phyloP scores from a whole-genome alignment of 2,329 filamentous ascomycete genomes.

The Aspergillus carbonarius region DNA sequence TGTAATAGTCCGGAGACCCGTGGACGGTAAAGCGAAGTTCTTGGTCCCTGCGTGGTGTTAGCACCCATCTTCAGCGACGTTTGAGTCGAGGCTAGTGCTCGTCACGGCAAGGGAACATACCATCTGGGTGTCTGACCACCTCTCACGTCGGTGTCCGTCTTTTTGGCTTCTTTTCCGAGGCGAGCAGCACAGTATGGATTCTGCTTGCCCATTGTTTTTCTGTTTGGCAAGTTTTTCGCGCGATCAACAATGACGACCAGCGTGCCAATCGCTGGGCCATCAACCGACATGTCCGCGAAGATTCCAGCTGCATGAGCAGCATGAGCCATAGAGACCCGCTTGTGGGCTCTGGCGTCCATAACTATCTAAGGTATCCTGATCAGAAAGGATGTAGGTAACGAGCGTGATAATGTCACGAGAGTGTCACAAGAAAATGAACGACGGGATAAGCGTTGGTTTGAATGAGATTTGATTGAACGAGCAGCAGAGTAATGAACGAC shows the following conservation, averaged over 20 bases:
- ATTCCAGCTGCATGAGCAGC: slow-evolving; percentile 83
- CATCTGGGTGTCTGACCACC: slow-evolving; percentile 95
- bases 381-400: neutral
- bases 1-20: slow-evolving; percentile 94
- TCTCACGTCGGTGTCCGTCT: slow-evolving; percentile 89
- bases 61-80: neutral
- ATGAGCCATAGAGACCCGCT: slow-evolving; percentile 3
- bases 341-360: slow-evolving; percentile 8
- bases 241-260: slow-evolving; percentile 89
- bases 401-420: no score
- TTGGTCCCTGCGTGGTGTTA: slow-evolving; percentile 71
- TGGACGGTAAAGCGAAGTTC: slow-evolving; percentile 95
- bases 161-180: slow-evolving; percentile 94
- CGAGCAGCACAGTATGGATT: slow-evolving; percentile 95
- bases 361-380: neutral
- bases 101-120: slow-evolving; percentile 52
- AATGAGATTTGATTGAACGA: neutral
- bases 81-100: neutral
- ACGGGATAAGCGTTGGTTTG: neutral
- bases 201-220: slow-evolving; percentile 97
- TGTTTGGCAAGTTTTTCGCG: slow-evolving; percentile 94
- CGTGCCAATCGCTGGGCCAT: slow-evolving; percentile 90
- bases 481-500: no score
- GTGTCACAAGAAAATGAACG: neutral
- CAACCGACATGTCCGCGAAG: slow-evolving; percentile 88